Percentiles rank a stretch among this genome's conserved stretches.
phyloP scores from a whole-genome alignment of 2,329 filamentous ascomycete species.

The Verticillium tricorpus region DNA sequence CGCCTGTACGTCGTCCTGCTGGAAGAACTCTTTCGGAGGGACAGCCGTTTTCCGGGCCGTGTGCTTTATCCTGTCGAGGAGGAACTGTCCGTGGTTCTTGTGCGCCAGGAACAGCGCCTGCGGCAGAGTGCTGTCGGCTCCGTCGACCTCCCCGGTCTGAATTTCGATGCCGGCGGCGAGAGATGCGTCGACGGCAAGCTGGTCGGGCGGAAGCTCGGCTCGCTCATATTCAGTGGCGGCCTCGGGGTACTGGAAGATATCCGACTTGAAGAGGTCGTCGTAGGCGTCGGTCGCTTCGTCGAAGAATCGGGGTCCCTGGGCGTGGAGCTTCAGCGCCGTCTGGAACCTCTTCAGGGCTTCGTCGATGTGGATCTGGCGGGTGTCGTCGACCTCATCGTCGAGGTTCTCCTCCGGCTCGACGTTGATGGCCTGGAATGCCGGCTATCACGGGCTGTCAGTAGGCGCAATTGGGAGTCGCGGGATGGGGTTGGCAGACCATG shows the following conservation, averaged over 20 bases:
- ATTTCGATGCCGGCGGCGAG: slow-evolving; percentile 49
- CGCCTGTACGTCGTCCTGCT: slow-evolving; percentile 28
- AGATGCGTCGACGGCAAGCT: slow-evolving; percentile 40
- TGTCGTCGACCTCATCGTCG: slow-evolving; percentile 91
- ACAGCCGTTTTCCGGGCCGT: slow-evolving; percentile 29
- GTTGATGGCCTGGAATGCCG: slow-evolving; percentile 82
- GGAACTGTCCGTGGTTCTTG: slow-evolving; percentile 92
- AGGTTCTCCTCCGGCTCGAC: slow-evolving; percentile 87
- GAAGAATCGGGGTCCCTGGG: slow-evolving; percentile 75
- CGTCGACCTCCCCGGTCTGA: slow-evolving; percentile 62
- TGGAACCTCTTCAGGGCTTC: slow-evolving; percentile 96
- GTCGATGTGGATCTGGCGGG: slow-evolving; percentile 93
- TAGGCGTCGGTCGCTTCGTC: slow-evolving; percentile 78
- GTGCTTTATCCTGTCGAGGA: slow-evolving; percentile 68
- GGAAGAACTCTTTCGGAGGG: slow-evolving; percentile 25
- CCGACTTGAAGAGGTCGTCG: slow-evolving; percentile 77
- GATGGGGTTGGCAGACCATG: background rate
- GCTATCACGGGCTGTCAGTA: slow-evolving; percentile 28
- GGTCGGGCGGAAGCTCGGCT: slow-evolving; percentile 50
- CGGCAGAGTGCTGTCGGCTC: slow-evolving; percentile 72
- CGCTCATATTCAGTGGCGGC: slow-evolving; percentile 80
- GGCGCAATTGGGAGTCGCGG: background rate
- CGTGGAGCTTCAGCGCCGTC: slow-evolving; percentile 82
- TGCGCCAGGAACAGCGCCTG: slow-evolving; percentile 90
- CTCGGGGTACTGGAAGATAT: slow-evolving; percentile 91